These are phyloP conservation scores for Starmerella etchellsii DNA, from an alignment of 805 yeast genomes.

Conservation along the genomic window DNA sequence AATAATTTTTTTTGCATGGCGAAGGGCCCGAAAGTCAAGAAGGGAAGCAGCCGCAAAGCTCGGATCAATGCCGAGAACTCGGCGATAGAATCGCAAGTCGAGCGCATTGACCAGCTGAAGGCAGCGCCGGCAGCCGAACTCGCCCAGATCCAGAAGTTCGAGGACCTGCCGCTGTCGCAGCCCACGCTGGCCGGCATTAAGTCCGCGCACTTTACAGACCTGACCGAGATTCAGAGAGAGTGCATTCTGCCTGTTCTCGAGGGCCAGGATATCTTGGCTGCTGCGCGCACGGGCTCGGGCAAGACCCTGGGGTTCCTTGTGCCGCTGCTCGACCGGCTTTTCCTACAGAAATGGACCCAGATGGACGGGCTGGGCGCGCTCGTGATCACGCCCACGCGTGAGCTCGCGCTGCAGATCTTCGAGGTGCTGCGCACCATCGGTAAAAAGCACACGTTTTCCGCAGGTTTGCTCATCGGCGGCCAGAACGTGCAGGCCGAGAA, in stretches of 20 bases:
- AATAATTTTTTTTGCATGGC: slow-evolving; percentile 1
- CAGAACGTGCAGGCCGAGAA: slow-evolving; percentile 72
- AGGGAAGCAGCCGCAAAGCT: slow-evolving; percentile 5
- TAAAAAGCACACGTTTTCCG: slow-evolving; percentile 57
- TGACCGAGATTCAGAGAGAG: slow-evolving; percentile 78
- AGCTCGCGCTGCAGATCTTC: slow-evolving; percentile 78
- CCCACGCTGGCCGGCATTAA: slow-evolving; percentile 58
- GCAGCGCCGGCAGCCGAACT: slow-evolving; percentile 2
- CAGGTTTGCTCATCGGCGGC: slow-evolving; percentile 89
- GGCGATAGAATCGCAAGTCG: slow-evolving; percentile 6
- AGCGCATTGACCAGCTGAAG: slow-evolving; percentile 7
- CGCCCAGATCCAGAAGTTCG: slow-evolving; percentile 39
- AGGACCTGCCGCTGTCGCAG: slow-evolving; percentile 63
- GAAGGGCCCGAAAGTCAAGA: slow-evolving; percentile 6
- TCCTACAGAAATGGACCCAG: slow-evolving; percentile 62
- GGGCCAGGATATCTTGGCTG: slow-evolving; percentile 70
- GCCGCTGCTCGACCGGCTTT: slow-evolving; percentile 53
- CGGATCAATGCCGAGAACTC: slow-evolving; percentile 6
- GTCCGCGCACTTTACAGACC: slow-evolving; percentile 59
- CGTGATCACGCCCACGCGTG: slow-evolving; percentile 85
- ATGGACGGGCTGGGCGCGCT: slow-evolving; percentile 81
- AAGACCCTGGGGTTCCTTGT: slow-evolving; percentile 77
- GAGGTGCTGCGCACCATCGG: slow-evolving; percentile 80
- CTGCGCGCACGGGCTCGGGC: slow-evolving; percentile 86
- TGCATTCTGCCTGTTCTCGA: slow-evolving; percentile 65